Conservation (phyloP, 306 rosid genomes). For the Lathyrus tuberosus region DNA sequence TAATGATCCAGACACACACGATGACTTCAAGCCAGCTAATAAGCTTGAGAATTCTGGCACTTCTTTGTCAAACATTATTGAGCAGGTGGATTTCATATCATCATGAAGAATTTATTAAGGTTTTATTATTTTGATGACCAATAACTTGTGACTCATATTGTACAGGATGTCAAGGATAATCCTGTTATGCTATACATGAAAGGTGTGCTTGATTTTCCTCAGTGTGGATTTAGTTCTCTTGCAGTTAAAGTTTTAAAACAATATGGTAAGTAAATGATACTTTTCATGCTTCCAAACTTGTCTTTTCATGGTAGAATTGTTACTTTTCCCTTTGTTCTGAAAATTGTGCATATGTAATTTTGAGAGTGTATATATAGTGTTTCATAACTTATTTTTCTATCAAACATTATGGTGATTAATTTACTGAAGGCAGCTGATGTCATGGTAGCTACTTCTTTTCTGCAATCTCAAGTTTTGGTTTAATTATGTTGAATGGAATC, state of each 20-base stretch:
- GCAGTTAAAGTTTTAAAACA: constrained; percentile 72
- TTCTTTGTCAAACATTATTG: constrained; percentile 68
- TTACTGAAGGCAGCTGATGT: background rate
- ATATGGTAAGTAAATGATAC: constrained; percentile 51
- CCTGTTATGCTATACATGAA: constrained; percentile 87
- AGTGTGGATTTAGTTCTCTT: constrained; percentile 84
- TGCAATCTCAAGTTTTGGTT: constrained; percentile 8
- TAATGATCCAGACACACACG: constrained; percentile 78
- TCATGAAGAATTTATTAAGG: background rate
- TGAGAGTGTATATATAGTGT: constrained; percentile 10
- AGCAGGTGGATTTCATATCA: constrained; percentile 56
- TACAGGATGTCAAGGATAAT: constrained; percentile 78
- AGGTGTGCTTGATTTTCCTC: constrained; percentile 78
- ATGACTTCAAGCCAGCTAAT: constrained; percentile 82
- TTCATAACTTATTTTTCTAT: constrained; percentile 22
- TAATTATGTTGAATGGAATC: background rate
- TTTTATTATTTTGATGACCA: background rate
- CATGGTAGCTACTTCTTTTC: constrained; percentile 1
- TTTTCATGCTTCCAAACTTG: constrained; percentile 4
- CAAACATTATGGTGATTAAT: constrained; percentile 23
- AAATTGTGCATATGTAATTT: background rate
- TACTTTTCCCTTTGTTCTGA: constrained; percentile 13
- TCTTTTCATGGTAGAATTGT: constrained; percentile 29
- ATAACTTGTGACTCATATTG: constrained; percentile 9
- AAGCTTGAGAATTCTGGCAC: constrained; percentile 55